Base-by-base conservation (phyloP, 306 rosid genomes). In the Begonia masoniana region DNA sequence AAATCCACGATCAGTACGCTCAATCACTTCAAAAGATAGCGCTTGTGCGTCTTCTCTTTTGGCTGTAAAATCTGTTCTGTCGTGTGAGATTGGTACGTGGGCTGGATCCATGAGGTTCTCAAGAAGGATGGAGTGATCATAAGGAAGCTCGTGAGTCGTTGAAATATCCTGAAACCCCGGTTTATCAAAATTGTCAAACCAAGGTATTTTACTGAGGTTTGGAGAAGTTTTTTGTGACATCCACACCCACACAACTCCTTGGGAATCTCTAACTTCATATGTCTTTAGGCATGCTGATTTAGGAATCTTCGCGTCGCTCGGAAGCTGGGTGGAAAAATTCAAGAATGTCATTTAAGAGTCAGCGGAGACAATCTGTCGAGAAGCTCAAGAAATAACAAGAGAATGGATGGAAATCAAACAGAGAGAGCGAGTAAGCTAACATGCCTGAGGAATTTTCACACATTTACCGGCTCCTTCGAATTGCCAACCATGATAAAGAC, bases 31-130 rank as follows among this genome's bases (percentile, higher is more conserved):
- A 14, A 91, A 91, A 36, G 59, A 13, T 52, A 91, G 60, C 0
- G 99, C 66, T 52, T 83, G 96, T 6, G 99, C 99, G 47, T 91
- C 82, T 69, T 91, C 99, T 69, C 94, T 69, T 63, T 71, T 91
- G 0, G 99, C 94, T 16, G 74, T 68, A 76, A 80, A 86, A 54
- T 86, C 96, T 13, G 96, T 91, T 63, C 96, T 76, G 51, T 91
- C 99, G 23, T 91, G 99, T 4, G 99, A 91, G 79, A 91, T 91
- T 4, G 99, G 99, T 42, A 91, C 13, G 59, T 91, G 99, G 45
- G 96, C 99, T 41, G 96, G 99, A 69, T 86, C 99, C 96, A 86
- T 86, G 58, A 91, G 87, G 75, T 91, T 91, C 64, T 91, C 99
- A 51, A 86, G 67, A 9, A 86, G 99, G 62, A 86, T 83, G 23